Evolutionary conservation across 176 grass and related monocot genomes (phyloP).

Genomic region (Poa annua): DNA sequence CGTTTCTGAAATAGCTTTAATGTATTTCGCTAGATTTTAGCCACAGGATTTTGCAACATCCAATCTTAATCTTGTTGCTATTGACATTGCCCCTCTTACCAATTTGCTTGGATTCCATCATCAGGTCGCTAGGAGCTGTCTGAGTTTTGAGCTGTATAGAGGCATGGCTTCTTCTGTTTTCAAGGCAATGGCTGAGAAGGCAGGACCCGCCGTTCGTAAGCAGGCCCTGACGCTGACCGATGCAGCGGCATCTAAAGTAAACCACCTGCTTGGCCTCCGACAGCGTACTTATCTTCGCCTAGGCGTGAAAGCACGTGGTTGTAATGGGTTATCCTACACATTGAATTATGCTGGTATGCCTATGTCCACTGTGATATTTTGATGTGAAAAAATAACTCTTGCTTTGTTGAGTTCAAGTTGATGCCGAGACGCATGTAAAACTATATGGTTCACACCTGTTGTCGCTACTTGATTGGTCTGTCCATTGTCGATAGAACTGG

Average conservation of each 20-base stretch:
- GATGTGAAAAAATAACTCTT: background rate
- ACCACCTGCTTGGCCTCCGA: constrained; percentile 53
- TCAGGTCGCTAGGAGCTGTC: background rate
- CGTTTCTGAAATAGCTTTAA: background rate
- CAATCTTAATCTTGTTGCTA: background rate
- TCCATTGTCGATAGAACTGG: background rate
- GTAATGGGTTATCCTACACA: constrained; percentile 74
- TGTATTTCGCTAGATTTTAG: background rate
- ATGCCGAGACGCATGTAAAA: background rate
- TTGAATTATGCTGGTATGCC: constrained; percentile 65
- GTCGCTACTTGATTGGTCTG: background rate
- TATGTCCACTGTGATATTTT: background rate
- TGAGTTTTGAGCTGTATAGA: background rate
- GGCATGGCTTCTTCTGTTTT: constrained; percentile 44
- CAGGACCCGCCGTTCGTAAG: constrained; percentile 45
- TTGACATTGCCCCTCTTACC: background rate
- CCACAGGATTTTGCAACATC: background rate
- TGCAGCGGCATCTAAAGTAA: constrained; percentile 49
- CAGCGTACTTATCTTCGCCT: constrained; percentile 57
- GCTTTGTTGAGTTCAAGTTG: background rate
- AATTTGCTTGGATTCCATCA: background rate
- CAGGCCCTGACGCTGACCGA: constrained; percentile 60
- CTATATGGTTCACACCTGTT: background rate
- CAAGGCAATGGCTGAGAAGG: constrained; percentile 58
- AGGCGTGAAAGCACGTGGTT: constrained; percentile 68